Percentiles rank a stretch among this genome's conserved stretches.
Evolutionary conservation across 2,329 filamentous ascomycete species (phyloP).

Genomic region (Penicillium sumatraense): DNA sequence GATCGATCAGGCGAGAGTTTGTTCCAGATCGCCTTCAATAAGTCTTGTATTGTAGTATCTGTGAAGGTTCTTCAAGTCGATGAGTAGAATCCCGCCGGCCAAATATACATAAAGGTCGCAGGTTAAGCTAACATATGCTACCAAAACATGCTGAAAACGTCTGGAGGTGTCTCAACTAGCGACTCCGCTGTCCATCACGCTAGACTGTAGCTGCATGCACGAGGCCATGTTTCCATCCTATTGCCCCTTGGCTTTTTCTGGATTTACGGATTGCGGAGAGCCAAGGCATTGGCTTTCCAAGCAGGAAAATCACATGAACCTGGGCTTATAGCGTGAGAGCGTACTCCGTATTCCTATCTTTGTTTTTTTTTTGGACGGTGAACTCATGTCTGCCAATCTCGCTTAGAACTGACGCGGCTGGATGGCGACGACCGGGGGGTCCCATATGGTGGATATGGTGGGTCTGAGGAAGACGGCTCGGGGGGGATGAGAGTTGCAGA

Average conservation of each 20-base stretch:
- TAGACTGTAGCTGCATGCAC: neutral
- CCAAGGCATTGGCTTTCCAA: neutral
- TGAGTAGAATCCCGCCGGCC: neutral
- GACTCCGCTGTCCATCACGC: neutral
- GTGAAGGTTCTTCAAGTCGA: neutral
- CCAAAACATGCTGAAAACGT: too few species aligned
- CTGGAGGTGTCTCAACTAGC: neutral
- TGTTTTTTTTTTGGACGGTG: neutral
- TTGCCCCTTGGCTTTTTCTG: neutral
- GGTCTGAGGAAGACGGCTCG: conserved; percentile 12
- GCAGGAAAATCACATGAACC: neutral
- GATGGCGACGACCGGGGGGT: neutral
- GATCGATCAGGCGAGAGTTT: conserved; percentile 3
- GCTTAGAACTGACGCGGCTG: conserved; percentile 11
- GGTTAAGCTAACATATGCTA: too few species aligned
- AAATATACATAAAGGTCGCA: too few species aligned
- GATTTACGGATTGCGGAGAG: neutral
- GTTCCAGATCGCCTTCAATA: neutral
- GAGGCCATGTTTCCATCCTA: neutral
- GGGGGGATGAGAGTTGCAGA: conserved; percentile 6
- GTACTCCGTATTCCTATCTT: neutral
- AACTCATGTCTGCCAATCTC: conserved; percentile 11
- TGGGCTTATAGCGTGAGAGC: neutral
- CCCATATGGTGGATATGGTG: conserved; percentile 1
- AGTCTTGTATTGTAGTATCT: neutral